These are phyloP conservation scores for Saturnispora serradocipensis DNA, from an alignment of 805 yeast species.

Conservation along the genomic window DNA sequence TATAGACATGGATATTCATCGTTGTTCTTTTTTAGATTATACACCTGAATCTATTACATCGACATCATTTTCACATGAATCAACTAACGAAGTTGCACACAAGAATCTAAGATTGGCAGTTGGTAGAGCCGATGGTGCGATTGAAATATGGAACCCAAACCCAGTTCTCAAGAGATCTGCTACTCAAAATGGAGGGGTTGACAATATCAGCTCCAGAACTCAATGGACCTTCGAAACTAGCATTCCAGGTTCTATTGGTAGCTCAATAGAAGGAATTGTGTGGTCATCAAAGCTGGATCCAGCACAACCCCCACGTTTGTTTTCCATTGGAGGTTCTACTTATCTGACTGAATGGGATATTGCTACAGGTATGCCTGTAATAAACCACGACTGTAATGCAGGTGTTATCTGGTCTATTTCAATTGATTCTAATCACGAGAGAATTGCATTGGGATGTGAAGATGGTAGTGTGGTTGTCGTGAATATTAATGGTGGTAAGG, in stretches of 20 bases:
- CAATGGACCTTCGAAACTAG: slow-evolving; percentile 73
- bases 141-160: slow-evolving; percentile 88
- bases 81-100: slow-evolving; percentile 39
- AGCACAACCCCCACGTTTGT: slow-evolving; percentile 52
- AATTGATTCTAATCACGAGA: slow-evolving; percentile 48
- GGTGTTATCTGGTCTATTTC: slow-evolving; percentile 90
- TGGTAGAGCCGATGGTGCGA: slow-evolving; percentile 89
- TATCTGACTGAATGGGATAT: slow-evolving; percentile 89
- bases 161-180: slow-evolving; percentile 1
- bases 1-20: slow-evolving; percentile 62
- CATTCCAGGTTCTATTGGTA: slow-evolving; percentile 69
- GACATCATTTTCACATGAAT: slow-evolving; percentile 61
- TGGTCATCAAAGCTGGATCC: slow-evolving; percentile 51
- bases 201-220: slow-evolving; percentile 27
- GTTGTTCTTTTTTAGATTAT: slow-evolving; percentile 87
- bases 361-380: slow-evolving; percentile 57
- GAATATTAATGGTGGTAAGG: slow-evolving; percentile 82
- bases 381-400: slow-evolving; percentile 80
- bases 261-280: slow-evolving; percentile 81
- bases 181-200: not conserved
- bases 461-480: slow-evolving; percentile 83
- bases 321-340: slow-evolving; percentile 92
- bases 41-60: slow-evolving; percentile 80
- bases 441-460: slow-evolving; percentile 87
- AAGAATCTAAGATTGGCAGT: slow-evolving; percentile 70